phyloP scores from a whole-genome alignment of 768 basidiomycete genomes.

The Lactarius deliciosus region DNA sequence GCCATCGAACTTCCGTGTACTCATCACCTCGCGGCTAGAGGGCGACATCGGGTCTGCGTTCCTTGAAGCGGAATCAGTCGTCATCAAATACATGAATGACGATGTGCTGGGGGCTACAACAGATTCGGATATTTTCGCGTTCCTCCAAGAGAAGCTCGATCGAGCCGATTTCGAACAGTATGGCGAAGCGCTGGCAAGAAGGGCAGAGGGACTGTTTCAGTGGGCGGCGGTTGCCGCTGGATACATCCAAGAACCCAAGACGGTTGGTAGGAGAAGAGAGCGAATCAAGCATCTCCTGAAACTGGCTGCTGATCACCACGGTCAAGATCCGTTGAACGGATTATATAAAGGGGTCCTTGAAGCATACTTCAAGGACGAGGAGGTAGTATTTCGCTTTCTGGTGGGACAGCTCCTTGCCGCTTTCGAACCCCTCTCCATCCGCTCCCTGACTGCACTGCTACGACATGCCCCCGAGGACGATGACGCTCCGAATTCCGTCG shows the following conservation, averaged over 20 bases:
- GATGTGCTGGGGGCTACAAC: too few species aligned
- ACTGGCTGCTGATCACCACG: not conserved
- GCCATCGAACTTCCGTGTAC: not conserved
- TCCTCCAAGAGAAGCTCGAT: not conserved
- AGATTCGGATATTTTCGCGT: too few species aligned
- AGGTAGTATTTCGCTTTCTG: not conserved
- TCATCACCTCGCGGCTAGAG: not conserved
- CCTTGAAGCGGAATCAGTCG: too few species aligned
- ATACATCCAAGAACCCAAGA: not conserved
- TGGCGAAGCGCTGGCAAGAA: not conserved
- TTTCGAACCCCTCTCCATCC: conserved; percentile 9
- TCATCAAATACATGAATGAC: too few species aligned
- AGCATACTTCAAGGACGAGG: not conserved
- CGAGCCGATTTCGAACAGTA: not conserved
- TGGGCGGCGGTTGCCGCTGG: not conserved
- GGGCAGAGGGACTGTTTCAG: conserved; percentile 5
- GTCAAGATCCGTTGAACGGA: not conserved
- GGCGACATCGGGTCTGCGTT: too few species aligned
- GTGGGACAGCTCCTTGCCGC: conserved; percentile 4
- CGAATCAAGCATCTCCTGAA: not conserved
- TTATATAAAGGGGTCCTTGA: not conserved
- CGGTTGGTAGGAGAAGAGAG: not conserved
- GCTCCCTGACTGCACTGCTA: not conserved
- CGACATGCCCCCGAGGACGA: not conserved
- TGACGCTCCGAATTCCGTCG: not conserved